These are phyloP conservation scores for Nigrospora oryzae DNA, from an alignment of 2,329 filamentous ascomycete species.

Conservation along the genomic window DNA sequence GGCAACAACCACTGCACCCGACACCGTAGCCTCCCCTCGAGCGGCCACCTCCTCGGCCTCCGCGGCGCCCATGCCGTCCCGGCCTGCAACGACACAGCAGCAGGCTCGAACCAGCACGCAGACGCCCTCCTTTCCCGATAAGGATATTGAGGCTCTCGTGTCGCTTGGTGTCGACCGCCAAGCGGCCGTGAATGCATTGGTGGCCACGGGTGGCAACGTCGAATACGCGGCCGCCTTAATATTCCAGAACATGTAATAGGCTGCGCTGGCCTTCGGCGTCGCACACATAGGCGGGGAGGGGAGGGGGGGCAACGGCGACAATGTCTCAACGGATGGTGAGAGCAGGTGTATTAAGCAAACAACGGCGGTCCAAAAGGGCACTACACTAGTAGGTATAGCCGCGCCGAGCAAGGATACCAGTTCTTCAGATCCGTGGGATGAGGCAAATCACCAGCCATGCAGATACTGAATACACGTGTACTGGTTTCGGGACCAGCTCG, in stretches of 20 bases:
- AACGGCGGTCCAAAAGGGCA: too few species aligned
- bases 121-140: constrained; percentile 40
- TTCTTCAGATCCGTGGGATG: too few species aligned
- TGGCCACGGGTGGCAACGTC: constrained; percentile 77
- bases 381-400: too few species aligned
- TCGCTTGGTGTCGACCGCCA: constrained; percentile 69
- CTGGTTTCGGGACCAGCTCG: too few species aligned
- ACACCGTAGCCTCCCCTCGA: constrained; percentile 12
- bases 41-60: constrained; percentile 8
- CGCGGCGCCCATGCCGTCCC: constrained; percentile 9
- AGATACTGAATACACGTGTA: too few species aligned
- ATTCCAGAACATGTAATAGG: constrained; percentile 36
- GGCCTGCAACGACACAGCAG: constrained; percentile 15
- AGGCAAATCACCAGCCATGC: too few species aligned
- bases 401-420: too few species aligned
- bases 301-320: too few species aligned
- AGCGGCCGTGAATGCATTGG: constrained; percentile 70
- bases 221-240: constrained; percentile 81
- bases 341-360: too few species aligned
- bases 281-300: too few species aligned
- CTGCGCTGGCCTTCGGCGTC: too few species aligned
- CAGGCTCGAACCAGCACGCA: constrained; percentile 13
- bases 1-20: constrained; percentile 10
- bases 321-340: too few species aligned
- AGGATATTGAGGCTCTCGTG: constrained; percentile 67